A percentile compares a stretch with the other conserved stretches of the same genome.
Evolutionary conservation across 2,329 filamentous ascomycete genomes (phyloP).

Genomic region (Keithomyces neogunnii): DNA sequence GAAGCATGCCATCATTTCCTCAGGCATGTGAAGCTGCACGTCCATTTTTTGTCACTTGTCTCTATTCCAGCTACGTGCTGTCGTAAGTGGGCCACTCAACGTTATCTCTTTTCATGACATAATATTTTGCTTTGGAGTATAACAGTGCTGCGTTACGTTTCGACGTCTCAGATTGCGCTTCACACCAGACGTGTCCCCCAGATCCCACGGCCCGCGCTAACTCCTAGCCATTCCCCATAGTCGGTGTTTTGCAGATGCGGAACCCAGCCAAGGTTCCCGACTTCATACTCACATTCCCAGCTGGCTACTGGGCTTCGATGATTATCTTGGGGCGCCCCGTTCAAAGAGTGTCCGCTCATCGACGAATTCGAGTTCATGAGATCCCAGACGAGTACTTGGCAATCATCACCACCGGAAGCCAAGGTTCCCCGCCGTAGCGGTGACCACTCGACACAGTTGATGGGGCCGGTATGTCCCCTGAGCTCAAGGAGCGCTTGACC

Average conservation of each 20-base stretch:
- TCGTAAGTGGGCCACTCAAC: no score
- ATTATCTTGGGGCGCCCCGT: constrained; percentile 46
- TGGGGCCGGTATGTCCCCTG: constrained; percentile 72
- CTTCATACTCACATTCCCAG: constrained; percentile 83
- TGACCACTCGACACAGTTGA: constrained; percentile 96
- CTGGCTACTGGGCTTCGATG: constrained; percentile 61
- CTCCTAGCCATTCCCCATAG: constrained; percentile 74
- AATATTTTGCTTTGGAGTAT: neutral
- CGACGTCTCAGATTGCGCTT: constrained; percentile 2
- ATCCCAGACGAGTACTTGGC: constrained; percentile 88
- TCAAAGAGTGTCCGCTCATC: constrained; percentile 30
- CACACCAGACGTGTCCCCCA: constrained; percentile 58
- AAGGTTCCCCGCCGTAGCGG: constrained; percentile 78
- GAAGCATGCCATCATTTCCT: no score
- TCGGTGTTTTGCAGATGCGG: constrained; percentile 61
- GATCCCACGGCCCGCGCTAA: constrained; percentile 70
- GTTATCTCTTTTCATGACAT: neutral
- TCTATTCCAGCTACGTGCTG: no score
- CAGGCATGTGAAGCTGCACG: no score
- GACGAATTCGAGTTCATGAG: constrained; percentile 57
- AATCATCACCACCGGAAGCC: constrained; percentile 88
- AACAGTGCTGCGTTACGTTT: neutral
- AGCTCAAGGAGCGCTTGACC: constrained; percentile 92
- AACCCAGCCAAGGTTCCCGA: constrained; percentile 79
- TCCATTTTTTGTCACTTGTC: no score